Base-by-base conservation (phyloP, 2,329 filamentous ascomycete species). In the Exophiala xenobiotica region DNA sequence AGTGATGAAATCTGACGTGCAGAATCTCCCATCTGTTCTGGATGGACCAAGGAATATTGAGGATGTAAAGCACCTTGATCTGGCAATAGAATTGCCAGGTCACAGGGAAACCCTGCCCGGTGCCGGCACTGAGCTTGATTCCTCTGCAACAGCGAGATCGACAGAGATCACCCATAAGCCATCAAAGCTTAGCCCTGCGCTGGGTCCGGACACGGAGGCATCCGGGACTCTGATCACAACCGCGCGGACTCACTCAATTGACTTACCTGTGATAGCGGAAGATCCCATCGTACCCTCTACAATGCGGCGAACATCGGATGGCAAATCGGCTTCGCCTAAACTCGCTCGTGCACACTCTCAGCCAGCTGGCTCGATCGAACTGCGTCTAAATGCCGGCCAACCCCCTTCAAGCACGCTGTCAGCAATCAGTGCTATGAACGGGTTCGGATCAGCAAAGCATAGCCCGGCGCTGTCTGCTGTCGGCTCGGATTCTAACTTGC, bases 21-120 rank as follows among this genome's bases (percentile, higher is more conserved):
- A 56, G 11, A 49, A 29, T 37, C 49, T 58, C 9, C 54, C 59
- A 26, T 54, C 58, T 11, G 47, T 60, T 33, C 23, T 58, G 14
- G 54, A 60, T 11, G 52, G 54, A 7, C 54, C 52, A n/a, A 46
- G 45, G 4, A 52, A 78, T 40, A 72, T 76, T 33, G 75, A 83
- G 43, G 77, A 79, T 50, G 75, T 84, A 14, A 78, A 78, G 37
- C 82, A 84, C 66, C 70, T 86, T 7, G 82, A 86, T 65, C 73
- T 85, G 40, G 81, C 79, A n/a, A 42, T 62, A 42, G 33, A 46
- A 19, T 40, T 40, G 16, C 44, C 43, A 20, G 27, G 31, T 33
- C 49, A 53, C 18, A 37, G 19, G 23, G 31, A 42, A 22, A 50
- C 42, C n/a, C 33, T 48, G 6, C 19, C 29, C 23, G 31, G 19